Base-by-base conservation (phyloP, 208 protist genomes). In the Naegleria fowleri region DNA sequence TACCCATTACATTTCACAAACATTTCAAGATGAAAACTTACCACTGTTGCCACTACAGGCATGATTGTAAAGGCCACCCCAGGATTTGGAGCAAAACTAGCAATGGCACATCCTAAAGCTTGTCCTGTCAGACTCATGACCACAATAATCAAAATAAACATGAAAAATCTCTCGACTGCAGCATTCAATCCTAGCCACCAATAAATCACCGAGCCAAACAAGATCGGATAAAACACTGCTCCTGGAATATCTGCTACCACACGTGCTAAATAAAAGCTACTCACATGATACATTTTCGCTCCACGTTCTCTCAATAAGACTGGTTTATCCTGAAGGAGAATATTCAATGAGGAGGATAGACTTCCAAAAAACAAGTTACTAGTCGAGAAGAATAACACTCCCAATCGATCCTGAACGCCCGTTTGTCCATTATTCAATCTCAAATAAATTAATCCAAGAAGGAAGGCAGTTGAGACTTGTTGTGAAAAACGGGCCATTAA, bases 401-500 rank as follows among this genome's bases (percentile, higher is more conserved):
- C 86, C 2, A 43, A 5, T 19, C 86, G 33, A 29, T 90, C 86
- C 43, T 90, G 48, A 43, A 90, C 36, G 0, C 33, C 58, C 0
- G 5, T 76, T 33, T 90, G 86, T n/a, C 0, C 33, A n/a, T 58
- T 40, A 25, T 40, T 38, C 29, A 90, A 29, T n/a, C 86, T 39
- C 29, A 90, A 90, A n/a, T 38, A 90, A 58, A 90, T 58, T 1
- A 90, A n/a, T 5, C 86, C 86, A 43, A 76, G 25, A 0, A 90
- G 4, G 16, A 90, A 22, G 29, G 86, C 11, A 22, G 58, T 39
- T 3, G 58, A 19, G 43, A 90, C 6, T 19, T 43, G n/a, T 25
- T 88, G 84, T 38, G 55, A 39, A 16, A 55, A 48, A 19, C 84
- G 15, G 19, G 43, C 84, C 13, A 88, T 38, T 58, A 22, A 58